Conservation (phyloP, 2,329 filamentous ascomycete genomes). For the Cordyceps cateniannulata region DNA sequence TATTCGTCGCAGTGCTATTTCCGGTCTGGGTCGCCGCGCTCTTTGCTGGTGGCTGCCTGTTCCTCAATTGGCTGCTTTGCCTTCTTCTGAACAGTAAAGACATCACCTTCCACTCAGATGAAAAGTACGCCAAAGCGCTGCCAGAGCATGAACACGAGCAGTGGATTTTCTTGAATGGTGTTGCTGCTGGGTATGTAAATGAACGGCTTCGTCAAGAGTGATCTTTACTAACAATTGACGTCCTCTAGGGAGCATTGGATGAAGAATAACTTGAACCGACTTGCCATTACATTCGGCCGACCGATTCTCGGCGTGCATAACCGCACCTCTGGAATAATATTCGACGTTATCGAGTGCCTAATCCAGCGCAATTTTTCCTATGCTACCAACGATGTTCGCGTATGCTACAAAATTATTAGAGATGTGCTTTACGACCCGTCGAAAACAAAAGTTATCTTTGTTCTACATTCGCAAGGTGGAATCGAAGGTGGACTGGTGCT, state of each 20-base stretch:
- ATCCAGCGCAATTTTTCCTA: slow-evolving; percentile 70
- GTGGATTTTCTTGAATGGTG: slow-evolving; percentile 77
- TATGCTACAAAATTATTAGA: slow-evolving; percentile 57
- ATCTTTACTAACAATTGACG: slow-evolving; percentile 12
- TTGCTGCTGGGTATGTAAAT: slow-evolving; percentile 50
- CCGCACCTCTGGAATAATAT: slow-evolving; percentile 64
- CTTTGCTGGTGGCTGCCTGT: slow-evolving; percentile 37
- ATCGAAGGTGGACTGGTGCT: slow-evolving; percentile 67
- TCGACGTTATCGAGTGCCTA: slow-evolving; percentile 71
- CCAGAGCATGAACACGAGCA: slow-evolving; percentile 55
- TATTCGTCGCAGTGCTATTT: slow-evolving; percentile 45
- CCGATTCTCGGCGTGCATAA: slow-evolving; percentile 71
- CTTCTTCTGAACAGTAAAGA: slow-evolving; percentile 42
- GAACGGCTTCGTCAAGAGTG: background rate
- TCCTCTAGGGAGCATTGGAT: slow-evolving; percentile 54
- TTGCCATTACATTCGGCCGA: slow-evolving; percentile 66
- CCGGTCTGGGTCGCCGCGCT: slow-evolving; percentile 41
- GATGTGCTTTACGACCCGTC: slow-evolving; percentile 53
- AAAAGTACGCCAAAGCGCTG: slow-evolving; percentile 41
- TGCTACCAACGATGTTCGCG: slow-evolving; percentile 60
- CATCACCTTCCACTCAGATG: slow-evolving; percentile 44
- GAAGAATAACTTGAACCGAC: slow-evolving; percentile 61
- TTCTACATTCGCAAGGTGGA: slow-evolving; percentile 71
- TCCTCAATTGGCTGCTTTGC: slow-evolving; percentile 46
- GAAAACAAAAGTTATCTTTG: slow-evolving; percentile 63